Conservation (phyloP, 2,329 filamentous ascomycete genomes). For the Laburnicola sp. region DNA sequence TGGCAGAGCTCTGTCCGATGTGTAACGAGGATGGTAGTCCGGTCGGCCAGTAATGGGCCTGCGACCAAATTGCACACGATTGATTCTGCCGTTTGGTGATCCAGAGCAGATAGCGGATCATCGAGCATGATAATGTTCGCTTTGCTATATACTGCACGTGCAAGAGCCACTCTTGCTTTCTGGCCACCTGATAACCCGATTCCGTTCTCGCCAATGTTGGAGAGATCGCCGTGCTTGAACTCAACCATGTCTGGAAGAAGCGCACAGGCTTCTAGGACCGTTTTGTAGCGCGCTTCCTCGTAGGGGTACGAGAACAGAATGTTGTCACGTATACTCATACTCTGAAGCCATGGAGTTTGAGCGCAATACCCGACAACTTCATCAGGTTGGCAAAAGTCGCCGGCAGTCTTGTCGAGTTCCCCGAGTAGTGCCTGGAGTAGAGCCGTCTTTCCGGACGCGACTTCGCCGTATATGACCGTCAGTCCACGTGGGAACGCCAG, state of each 20-base stretch:
- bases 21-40: slow-evolving; percentile 63
- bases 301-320: slow-evolving; percentile 68
- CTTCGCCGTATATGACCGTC: slow-evolving; percentile 65
- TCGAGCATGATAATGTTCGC: slow-evolving; percentile 60
- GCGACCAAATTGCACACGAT: slow-evolving; percentile 62
- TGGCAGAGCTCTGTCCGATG: slow-evolving; percentile 72
- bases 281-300: slow-evolving; percentile 68
- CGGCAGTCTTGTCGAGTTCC: slow-evolving; percentile 58
- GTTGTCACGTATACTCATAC: slow-evolving; percentile 70
- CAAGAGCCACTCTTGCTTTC: slow-evolving; percentile 63
- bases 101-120: slow-evolving; percentile 62
- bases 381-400: slow-evolving; percentile 56
- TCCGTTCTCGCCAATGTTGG: slow-evolving; percentile 64
- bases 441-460: slow-evolving; percentile 66
- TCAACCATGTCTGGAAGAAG: slow-evolving; percentile 63
- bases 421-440: slow-evolving; percentile 62
- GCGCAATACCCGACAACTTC: slow-evolving; percentile 66
- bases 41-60: slow-evolving; percentile 57
- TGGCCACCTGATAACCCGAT: slow-evolving; percentile 65
- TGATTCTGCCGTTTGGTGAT: slow-evolving; percentile 65
- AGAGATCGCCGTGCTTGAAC: slow-evolving; percentile 66
- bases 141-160: slow-evolving; percentile 62
- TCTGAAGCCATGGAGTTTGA: slow-evolving; percentile 69
- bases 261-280: slow-evolving; percentile 68
- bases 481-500: slow-evolving; percentile 60